Percentiles rank a stretch among this genome's conserved stretches.
Conservation (phyloP, 2,329 filamentous ascomycete genomes). For the Coniochaeta ligniaria region DNA sequence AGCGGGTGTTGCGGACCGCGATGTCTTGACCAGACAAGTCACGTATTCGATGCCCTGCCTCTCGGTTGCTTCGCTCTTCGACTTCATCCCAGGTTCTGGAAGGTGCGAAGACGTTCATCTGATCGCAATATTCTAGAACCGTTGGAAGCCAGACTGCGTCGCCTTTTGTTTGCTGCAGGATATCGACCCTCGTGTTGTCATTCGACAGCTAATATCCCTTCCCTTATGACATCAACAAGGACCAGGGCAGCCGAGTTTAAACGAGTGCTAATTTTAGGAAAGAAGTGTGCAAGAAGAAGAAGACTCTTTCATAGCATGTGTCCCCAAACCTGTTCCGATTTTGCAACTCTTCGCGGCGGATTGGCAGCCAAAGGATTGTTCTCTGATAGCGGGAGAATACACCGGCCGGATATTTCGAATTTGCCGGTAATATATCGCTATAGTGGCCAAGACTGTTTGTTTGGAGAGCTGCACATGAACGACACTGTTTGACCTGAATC, state of each 20-base stretch:
- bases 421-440: slow-evolving; percentile 1
- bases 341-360: background rate
- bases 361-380: background rate
- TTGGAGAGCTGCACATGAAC: background rate
- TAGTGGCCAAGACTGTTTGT: slow-evolving; percentile 1
- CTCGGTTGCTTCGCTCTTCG: background rate
- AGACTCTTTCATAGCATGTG: background rate
- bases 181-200: background rate
- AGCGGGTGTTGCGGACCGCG: background rate
- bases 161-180: background rate
- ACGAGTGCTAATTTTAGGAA: background rate
- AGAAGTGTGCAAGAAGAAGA: background rate
- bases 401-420: background rate
- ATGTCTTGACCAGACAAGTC: background rate
- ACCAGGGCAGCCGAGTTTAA: background rate
- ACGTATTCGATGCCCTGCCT: background rate
- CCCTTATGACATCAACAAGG: background rate
- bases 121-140: background rate
- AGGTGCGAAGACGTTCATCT: background rate
- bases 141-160: background rate
- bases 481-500: background rate
- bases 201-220: background rate
- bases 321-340: background rate
- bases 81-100: slow-evolving; percentile 1
- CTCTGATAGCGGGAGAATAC: background rate